Conservation (phyloP, 2,329 filamentous ascomycete genomes). For the Lachnellula arida region DNA sequence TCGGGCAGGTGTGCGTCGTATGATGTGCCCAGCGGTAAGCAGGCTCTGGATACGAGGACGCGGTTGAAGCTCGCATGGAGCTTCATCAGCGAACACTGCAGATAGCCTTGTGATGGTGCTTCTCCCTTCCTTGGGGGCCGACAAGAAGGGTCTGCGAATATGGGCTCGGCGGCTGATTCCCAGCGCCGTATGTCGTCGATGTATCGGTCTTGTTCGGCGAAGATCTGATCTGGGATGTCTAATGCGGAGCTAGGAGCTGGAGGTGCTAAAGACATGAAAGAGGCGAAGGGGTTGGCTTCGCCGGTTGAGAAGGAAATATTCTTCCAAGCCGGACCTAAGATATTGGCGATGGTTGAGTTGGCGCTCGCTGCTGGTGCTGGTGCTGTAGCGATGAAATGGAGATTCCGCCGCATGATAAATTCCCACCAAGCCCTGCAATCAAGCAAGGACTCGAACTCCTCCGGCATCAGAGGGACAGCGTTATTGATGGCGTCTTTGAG, state of each 20-base stretch:
- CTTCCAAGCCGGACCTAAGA: background rate
- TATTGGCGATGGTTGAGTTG: background rate
- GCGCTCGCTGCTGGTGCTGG: background rate
- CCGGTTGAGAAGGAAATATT: background rate
- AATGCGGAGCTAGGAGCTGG: background rate
- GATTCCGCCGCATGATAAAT: slow-evolving; percentile 3
- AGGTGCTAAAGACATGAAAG: no score
- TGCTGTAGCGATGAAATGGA: slow-evolving; percentile 2
- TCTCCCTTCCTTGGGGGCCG: background rate
- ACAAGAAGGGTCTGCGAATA: background rate
- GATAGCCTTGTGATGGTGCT: slow-evolving; percentile 1
- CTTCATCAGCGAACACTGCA: slow-evolving; percentile 1
- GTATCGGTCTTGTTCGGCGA: slow-evolving; percentile 5
- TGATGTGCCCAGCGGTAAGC: slow-evolving; percentile 4
- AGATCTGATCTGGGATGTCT: background rate
- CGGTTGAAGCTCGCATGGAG: slow-evolving; percentile 8
- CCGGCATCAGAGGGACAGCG: background rate
- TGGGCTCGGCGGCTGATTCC: slow-evolving; percentile 1
- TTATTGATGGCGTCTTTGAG: background rate
- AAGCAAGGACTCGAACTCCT: background rate
- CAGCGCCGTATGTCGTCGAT: slow-evolving; percentile 4
- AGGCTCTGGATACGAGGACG: slow-evolving; percentile 1
- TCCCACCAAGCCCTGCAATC: background rate
- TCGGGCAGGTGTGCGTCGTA: slow-evolving; percentile 9
- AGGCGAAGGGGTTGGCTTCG: no score